Percentiles rank a stretch among this genome's conserved stretches.
These are phyloP conservation scores for Lagenidium giganteum DNA, from an alignment of 352 stramenopile species.

Conservation along the genomic window DNA sequence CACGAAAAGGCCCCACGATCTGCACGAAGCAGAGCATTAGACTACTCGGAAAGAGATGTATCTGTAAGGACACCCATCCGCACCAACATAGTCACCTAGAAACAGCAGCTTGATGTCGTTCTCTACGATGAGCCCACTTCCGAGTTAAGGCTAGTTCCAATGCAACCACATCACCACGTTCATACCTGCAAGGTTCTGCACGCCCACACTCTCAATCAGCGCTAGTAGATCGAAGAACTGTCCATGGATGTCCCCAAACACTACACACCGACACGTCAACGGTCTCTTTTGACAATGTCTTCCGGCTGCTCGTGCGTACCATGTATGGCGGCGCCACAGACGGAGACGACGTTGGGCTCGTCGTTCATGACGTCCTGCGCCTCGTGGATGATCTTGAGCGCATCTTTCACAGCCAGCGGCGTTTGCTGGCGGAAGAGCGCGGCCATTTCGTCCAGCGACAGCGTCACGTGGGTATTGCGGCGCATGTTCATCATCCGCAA, in stretches of 20 bases:
- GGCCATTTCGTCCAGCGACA: slow-evolving; percentile 33
- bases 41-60: background rate
- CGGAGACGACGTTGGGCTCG: slow-evolving; percentile 56
- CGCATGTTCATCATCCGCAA: slow-evolving; percentile 20
- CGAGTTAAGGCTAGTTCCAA: background rate
- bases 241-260: slow-evolving; percentile 79
- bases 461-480: slow-evolving; percentile 27
- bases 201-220: slow-evolving; percentile 41
- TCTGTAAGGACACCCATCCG: slow-evolving; percentile 3
- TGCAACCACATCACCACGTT: background rate
- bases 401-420: slow-evolving; percentile 44
- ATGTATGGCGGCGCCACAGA: slow-evolving; percentile 25
- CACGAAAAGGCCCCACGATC: slow-evolving; percentile 76
- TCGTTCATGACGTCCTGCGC: slow-evolving; percentile 51
- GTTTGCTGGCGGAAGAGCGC: slow-evolving; percentile 57
- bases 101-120: slow-evolving; percentile 61
- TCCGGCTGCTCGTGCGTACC: slow-evolving; percentile 12
- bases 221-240: slow-evolving; percentile 77
- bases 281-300: background rate
- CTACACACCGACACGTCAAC: slow-evolving; percentile 20
- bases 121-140: slow-evolving; percentile 10
- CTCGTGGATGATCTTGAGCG: slow-evolving; percentile 60
- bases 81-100: slow-evolving; percentile 73
- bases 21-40: slow-evolving; percentile 8
- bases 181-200: slow-evolving; percentile 31